Evolutionary conservation across 1,139 yeast species (phyloP).

Genomic region (Candida frijolesensis): DNA sequence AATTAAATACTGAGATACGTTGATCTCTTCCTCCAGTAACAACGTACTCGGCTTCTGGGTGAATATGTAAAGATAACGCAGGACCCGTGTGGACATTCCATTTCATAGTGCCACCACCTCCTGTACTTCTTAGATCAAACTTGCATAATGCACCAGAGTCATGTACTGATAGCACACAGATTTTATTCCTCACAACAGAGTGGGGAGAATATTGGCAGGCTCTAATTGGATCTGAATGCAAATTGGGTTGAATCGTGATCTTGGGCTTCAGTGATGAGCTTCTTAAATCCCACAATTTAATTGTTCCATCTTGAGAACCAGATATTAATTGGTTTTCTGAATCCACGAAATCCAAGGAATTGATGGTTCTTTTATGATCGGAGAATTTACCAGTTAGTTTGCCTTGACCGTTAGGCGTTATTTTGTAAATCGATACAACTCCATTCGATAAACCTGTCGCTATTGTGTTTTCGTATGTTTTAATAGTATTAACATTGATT

Average conservation of each 20-base stretch:
- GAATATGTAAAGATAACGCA: constrained; percentile 86
- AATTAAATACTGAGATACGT: constrained; percentile 79
- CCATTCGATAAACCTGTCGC: constrained; percentile 51
- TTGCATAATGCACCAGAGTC: constrained; percentile 87
- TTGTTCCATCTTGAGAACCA: constrained; percentile 90
- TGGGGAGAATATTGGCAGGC: constrained; percentile 64
- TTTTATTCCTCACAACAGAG: constrained; percentile 32
- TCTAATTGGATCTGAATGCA: constrained; percentile 66
- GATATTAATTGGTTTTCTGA: constrained; percentile 66
- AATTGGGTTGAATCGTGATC: constrained; percentile 42
- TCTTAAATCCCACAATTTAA: constrained; percentile 87
- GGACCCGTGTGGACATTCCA: constrained; percentile 93
- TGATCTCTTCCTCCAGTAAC: constrained; percentile 94
- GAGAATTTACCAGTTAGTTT: constrained; percentile 48
- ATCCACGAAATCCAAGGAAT: constrained; percentile 69
- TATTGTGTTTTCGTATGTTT: constrained; percentile 35
- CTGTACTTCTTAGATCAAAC: constrained; percentile 67
- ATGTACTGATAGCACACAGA: constrained; percentile 61
- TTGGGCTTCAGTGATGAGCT: constrained; percentile 49
- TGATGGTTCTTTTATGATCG: constrained; percentile 82
- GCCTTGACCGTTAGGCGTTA: constrained; percentile 38
- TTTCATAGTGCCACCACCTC: constrained; percentile 33
- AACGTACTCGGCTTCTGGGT: constrained; percentile 78
- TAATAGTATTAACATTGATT: constrained; percentile 44
- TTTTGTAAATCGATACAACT: constrained; percentile 33